These are phyloP conservation scores for Kurtzmaniella quercitrusa DNA, from an alignment of 1,139 yeast species.

Conservation along the genomic window DNA sequence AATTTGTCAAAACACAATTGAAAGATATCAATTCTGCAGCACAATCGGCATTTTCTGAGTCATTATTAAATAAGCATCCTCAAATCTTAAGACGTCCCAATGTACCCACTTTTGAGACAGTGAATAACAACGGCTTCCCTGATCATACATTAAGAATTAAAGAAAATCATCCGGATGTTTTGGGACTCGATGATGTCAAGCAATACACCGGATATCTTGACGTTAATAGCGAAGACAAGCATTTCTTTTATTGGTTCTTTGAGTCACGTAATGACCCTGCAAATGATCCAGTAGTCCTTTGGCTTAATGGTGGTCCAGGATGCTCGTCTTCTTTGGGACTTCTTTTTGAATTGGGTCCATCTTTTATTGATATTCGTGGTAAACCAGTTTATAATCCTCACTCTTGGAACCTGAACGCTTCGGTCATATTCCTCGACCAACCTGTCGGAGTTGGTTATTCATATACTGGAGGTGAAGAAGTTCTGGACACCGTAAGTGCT, in stretches of 20 bases:
- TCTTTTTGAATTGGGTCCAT: conserved; percentile 87
- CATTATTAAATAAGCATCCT: background rate
- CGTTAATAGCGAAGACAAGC: conserved; percentile 54
- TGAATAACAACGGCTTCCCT: conserved; percentile 22
- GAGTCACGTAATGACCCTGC: conserved; percentile 87
- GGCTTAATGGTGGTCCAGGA: conserved; percentile 94
- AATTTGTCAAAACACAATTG: background rate
- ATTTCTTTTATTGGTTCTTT: conserved; percentile 84
- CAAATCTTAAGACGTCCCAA: background rate
- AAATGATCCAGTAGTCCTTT: conserved; percentile 78
- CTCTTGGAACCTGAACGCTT: conserved; percentile 87
- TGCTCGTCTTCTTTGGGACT: conserved; percentile 89
- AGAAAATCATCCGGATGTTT: conserved; percentile 35
- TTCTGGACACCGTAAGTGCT: conserved; percentile 64
- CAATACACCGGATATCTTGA: conserved; percentile 69
- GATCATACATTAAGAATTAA: conserved; percentile 40
- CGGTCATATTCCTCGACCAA: conserved; percentile 89
- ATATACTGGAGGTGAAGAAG: conserved; percentile 53
- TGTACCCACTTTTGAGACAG: conserved; percentile 17
- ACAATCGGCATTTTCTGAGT: background rate
- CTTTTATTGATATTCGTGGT: conserved; percentile 62
- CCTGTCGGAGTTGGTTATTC: conserved; percentile 92
- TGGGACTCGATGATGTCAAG: conserved; percentile 52
- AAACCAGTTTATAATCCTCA: conserved; percentile 73
- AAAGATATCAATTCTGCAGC: background rate